Evolutionary conservation across 192 early-diverging fungal species (phyloP).

Genomic region (Linnemannia elongata): DNA sequence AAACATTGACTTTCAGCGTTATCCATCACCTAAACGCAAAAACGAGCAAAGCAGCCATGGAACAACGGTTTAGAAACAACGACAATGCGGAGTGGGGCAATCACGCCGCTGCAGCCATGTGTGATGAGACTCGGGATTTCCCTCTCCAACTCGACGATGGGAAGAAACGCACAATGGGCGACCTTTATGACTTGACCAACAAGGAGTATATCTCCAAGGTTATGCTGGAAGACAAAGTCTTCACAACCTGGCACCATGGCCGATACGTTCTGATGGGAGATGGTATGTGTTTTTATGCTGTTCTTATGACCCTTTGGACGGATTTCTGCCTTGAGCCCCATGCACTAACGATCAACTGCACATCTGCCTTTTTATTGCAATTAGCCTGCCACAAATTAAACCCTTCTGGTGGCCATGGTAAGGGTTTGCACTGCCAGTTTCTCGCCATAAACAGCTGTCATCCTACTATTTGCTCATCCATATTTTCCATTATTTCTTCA

Average conservation of each 20-base stretch:
- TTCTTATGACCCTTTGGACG: no score
- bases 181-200: not conserved
- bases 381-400: constrained; percentile 19
- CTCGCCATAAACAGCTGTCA: not conserved
- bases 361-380: not conserved
- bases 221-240: constrained; percentile 22
- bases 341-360: no score
- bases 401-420: not conserved
- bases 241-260: constrained; percentile 13
- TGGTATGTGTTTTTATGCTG: not conserved
- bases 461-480: not conserved
- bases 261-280: constrained; percentile 14
- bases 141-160: constrained; percentile 2
- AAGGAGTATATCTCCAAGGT: constrained; percentile 1
- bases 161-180: not conserved
- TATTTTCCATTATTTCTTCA: not conserved
- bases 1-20: constrained; percentile 13
- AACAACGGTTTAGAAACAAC: not conserved
- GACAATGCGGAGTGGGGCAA: constrained; percentile 23
- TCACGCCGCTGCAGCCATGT: not conserved
- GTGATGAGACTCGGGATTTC: not conserved
- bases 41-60: not conserved
- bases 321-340: no score
- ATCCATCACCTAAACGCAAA: constrained; percentile 8
- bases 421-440: no score